These are phyloP conservation scores for Phytophthora capsici DNA, from an alignment of 352 stramenopile genomes.

Conservation along the genomic window DNA sequence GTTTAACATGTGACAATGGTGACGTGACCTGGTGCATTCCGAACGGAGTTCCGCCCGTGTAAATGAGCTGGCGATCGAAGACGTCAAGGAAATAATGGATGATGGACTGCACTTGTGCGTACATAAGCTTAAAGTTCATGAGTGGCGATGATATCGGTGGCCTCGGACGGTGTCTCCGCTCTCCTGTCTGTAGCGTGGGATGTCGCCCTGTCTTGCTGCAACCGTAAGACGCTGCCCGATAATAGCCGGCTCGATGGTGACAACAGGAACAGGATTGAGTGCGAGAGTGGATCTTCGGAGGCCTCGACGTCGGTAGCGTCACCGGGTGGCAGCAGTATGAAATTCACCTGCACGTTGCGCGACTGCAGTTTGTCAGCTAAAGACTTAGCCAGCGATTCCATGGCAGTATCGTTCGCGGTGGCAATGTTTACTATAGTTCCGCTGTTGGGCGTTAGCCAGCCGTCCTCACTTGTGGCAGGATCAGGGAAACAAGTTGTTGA, in stretches of 20 bases:
- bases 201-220: slow-evolving; percentile 37
- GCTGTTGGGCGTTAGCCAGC: slow-evolving; percentile 22
- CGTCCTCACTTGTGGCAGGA: slow-evolving; percentile 3
- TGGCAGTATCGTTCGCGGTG: slow-evolving; percentile 17
- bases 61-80: slow-evolving; percentile 11
- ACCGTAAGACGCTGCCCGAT: slow-evolving; percentile 63
- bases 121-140: slow-evolving; percentile 31
- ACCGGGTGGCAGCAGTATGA: slow-evolving; percentile 42
- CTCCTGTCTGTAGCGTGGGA: slow-evolving; percentile 13
- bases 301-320: not conserved
- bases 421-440: slow-evolving; percentile 39
- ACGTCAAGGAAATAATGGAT: slow-evolving; percentile 21
- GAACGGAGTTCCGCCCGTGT: too few relatives aligned
- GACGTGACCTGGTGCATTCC: slow-evolving; percentile 8
- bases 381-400: slow-evolving; percentile 53
- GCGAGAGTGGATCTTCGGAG: slow-evolving; percentile 40
- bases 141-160: slow-evolving; percentile 8
- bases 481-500: slow-evolving; percentile 36
- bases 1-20: slow-evolving; percentile 12
- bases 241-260: slow-evolving; percentile 54
- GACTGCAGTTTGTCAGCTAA: slow-evolving; percentile 46
- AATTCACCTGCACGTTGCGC: slow-evolving; percentile 63
- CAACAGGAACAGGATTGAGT: slow-evolving; percentile 71
- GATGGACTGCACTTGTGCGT: not conserved
- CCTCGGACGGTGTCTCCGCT: slow-evolving; percentile 7